Evolutionary conservation across 225 moss, liverwort and hornwort genomes (phyloP), one percentile per base, ranked within the genome.

Genomic region (Climacium dendroides): DNA sequence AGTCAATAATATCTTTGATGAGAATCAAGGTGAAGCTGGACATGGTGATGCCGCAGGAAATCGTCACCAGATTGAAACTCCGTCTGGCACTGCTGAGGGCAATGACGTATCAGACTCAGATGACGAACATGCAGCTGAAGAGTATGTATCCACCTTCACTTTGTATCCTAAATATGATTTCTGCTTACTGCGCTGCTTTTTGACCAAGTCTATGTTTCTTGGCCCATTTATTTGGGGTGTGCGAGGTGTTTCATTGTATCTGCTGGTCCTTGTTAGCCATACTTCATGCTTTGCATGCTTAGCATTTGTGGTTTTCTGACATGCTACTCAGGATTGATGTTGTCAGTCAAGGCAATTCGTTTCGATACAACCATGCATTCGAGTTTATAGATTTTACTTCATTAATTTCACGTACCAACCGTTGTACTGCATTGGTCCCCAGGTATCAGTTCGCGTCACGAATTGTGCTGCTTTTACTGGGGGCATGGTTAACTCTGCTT

Each of bases 401-500:
- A 43, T 60, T 41, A 23, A 67, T 84, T 67, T 79, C 34, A 86
- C 41, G 4, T 59, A 58, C 54, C 62, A 73, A 85, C 54, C 41
- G 25, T 58, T 77, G 78, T 41, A 37, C 34, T 83, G 71, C 60
- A 81, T 85, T 82, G 74, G 35, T 78, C 26, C 85, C 60, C 96
- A 98, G 97, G 90, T 96, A 92, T 86, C 95, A 94, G 30, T 99
- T 99, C 87, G 95, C 92, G 82, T 91, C 95, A 55, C 94, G 95
- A 72, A 96, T 99, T 79, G 85, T 94, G 54, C 79, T 94, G 83
- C 95, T 99, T 58, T 94, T 99, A 80, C 70, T 96, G 66, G 94
- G 92, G 47, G 97, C 96, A 41, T 99, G 99, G 99, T 55, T 96
- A 75, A 99, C 96, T 88, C 92, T 99, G 50, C 92, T 99, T 45